Conservation (phyloP, 169 alveolate genomes). For the Eimeria acervulina region DNA sequence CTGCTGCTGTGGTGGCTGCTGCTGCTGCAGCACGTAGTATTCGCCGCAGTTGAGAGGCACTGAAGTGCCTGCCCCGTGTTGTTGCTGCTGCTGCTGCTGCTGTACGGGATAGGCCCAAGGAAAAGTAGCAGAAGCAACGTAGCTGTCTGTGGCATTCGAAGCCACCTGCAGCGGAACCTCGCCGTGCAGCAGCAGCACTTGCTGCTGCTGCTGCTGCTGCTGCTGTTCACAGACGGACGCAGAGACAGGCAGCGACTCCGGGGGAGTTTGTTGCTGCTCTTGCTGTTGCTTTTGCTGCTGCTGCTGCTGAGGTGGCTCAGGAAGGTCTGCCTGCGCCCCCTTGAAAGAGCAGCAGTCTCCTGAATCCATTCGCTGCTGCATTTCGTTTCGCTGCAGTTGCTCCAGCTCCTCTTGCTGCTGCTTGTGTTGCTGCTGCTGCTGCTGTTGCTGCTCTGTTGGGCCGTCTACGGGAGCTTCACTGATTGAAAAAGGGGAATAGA, state of each 20-base stretch:
- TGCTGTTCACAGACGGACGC: not conserved
- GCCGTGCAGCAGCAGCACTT: not conserved
- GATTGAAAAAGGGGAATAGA: not conserved
- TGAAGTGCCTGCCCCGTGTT: not conserved
- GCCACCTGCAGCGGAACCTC: not conserved
- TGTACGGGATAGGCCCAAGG: slow-evolving; percentile 2
- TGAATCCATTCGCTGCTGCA: not conserved
- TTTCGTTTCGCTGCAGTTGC: not conserved
- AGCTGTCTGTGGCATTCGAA: not conserved
- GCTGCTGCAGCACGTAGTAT: slow-evolving; percentile 40
- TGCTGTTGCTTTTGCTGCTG: slow-evolving; percentile 21
- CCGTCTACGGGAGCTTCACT: not conserved
- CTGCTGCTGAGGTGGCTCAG: not conserved
- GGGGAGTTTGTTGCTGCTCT: not conserved
- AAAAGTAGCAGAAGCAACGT: not conserved
- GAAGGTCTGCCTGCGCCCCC: not conserved
- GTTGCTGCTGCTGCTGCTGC: slow-evolving; percentile 39
- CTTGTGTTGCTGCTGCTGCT: not conserved
- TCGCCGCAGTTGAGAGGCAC: not conserved
- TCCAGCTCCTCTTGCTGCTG: not conserved
- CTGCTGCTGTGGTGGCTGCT: too few species aligned
- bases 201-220: slow-evolving; percentile 59
- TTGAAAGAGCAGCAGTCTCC: not conserved
- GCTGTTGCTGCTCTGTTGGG: not conserved
- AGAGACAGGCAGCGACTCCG: not conserved